A percentile compares a stretch with the other conserved stretches of the same genome.
These are phyloP conservation scores for Neophaeococcomyces aloes DNA, from an alignment of 2,329 filamentous ascomycete species.

Conservation along the genomic window DNA sequence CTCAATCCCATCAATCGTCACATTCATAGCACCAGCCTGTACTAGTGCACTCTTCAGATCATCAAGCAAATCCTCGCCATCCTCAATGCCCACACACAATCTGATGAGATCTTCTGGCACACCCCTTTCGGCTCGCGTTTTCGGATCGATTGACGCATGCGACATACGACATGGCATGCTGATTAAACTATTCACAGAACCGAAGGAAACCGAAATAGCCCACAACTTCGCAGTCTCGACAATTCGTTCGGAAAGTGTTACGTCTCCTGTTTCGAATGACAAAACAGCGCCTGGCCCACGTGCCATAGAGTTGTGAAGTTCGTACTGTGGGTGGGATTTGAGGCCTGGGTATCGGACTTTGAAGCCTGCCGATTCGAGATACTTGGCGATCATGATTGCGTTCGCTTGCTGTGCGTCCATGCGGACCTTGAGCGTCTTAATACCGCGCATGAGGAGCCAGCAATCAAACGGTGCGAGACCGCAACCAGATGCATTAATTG, in stretches of 20 bases:
- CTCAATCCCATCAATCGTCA: slow-evolving; percentile 72
- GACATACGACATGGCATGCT: slow-evolving; percentile 99
- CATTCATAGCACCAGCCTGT: slow-evolving; percentile 82
- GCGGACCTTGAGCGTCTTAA: slow-evolving; percentile 93
- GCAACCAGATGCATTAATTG: slow-evolving; percentile 92
- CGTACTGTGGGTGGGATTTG: slow-evolving; percentile 91
- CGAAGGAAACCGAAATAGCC: slow-evolving; percentile 94
- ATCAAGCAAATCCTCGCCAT: slow-evolving; percentile 81
- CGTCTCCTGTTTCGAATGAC: slow-evolving; percentile 89
- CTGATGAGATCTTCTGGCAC: slow-evolving; percentile 97
- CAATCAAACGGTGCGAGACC: slow-evolving; percentile 91
- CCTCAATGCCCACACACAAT: slow-evolving; percentile 92
- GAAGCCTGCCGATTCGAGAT: slow-evolving; percentile 85
- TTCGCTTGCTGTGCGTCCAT: slow-evolving; percentile 98
- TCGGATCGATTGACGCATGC: slow-evolving; percentile 93
- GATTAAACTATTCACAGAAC: slow-evolving; percentile 95
- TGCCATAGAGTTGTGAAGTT: slow-evolving; percentile 90
- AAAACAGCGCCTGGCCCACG: slow-evolving; percentile 88
- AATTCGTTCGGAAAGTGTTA: slow-evolving; percentile 74
- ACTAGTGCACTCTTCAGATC: slow-evolving; percentile 85
- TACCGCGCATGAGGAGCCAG: slow-evolving; percentile 85
- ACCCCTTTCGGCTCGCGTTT: slow-evolving; percentile 75
- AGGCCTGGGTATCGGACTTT: slow-evolving; percentile 89
- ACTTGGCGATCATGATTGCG: slow-evolving; percentile 63
- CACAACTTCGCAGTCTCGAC: slow-evolving; percentile 86